Evolutionary conservation across 2,329 filamentous ascomycete genomes (phyloP), one percentile per base, ranked within the genome.

Genomic region (Amylocarpus encephaloides): DNA sequence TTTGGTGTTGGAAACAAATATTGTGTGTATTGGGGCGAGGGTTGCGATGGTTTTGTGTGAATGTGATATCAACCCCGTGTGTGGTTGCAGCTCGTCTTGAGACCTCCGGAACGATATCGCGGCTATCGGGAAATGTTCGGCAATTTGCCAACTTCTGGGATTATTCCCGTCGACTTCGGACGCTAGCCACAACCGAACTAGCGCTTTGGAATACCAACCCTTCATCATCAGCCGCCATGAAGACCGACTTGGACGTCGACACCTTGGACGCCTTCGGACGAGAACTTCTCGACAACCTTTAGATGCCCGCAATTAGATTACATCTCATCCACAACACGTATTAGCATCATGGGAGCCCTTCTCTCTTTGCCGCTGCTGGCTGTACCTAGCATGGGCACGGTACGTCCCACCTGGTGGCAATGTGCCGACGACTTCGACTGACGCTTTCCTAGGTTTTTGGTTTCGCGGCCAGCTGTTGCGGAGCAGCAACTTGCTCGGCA

Each of bases 401-500:
- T 97, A 83, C 56, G 86, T 77, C 48, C 41, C 48, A 34, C 35
- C 18, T 18, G 13, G 13, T 6, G 22, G 7, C 10, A 29, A 29
- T 15, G n/a, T 32, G 34, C 34, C 43, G 34, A 18, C 7, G 16
- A 40, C 43, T 41, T 48, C 46, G 41, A 43, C 53, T 60, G 49
- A 59, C 59, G 55, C 33, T 43, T 49, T 43, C 53, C 42, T 60
- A 91, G 88, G 63, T 94, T 56, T 67, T 88, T 59, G 89, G 86
- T 39, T 83, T 90, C 61, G 86, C 76, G 55, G 89, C 86, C 56
- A 96, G 90, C 64, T 98, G 93, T 73, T 98, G 93, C 68, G 93
- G 93, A 66, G 93, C 93, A 26, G 91, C 93, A 41, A 96, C 93
- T 46, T 97, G 92, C 72, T 95, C 90, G 61, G 92, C 93, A 68